Base-by-base conservation (phyloP, 2,329 filamentous ascomycete species). In the Byssochlamys sp. region DNA sequence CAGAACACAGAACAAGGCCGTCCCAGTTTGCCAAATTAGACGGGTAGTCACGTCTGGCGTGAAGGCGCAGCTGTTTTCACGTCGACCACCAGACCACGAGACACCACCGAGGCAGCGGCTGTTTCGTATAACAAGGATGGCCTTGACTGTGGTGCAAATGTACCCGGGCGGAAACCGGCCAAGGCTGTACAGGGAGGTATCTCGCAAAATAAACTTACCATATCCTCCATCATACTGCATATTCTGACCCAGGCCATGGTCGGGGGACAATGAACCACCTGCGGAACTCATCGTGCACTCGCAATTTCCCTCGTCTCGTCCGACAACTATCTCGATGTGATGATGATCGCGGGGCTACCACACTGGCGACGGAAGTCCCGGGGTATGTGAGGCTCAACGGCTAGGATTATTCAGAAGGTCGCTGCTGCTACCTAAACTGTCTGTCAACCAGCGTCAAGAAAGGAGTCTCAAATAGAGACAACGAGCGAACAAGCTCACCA, bases 201-300 rank as follows among this genome's bases (percentile, higher is more conserved):
- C 24, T 51, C 10, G 25, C 25, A 51, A 26, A 14, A 28, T 28
- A 28, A 10, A 65, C 65, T 63, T 54, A 66, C 61, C 63, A 57
- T 58, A 55, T 7, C 59, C 33, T 9, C 54, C 54, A 24, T 25
- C 35, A 4, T 61, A 60, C 33, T 65, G 61, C 29, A 62, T 59
- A 55, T 55, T 55, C 33, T 49, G 35, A 12, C 54, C 25, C 10
- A 12, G 54, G 6, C 39, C 54, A 35, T 24, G 64, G 60, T 14
- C 70, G 66, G 60, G 69, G 60, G 2, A 67, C 64, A 58, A 68
- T 65, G 7, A 63, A 64, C 58, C 66, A 66, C 50, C 65, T 66
- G 52, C 62, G 65, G 25, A 64, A 28, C 25, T 51, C 49, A 28
- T 28, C n/a, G 27, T 51, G 25, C 27, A 19, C 24, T 51, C 49